A percentile compares a stretch with the other conserved stretches of the same genome.
Evolutionary conservation across 345 rosid species (phyloP).

Genomic region (Brassica rapa): DNA sequence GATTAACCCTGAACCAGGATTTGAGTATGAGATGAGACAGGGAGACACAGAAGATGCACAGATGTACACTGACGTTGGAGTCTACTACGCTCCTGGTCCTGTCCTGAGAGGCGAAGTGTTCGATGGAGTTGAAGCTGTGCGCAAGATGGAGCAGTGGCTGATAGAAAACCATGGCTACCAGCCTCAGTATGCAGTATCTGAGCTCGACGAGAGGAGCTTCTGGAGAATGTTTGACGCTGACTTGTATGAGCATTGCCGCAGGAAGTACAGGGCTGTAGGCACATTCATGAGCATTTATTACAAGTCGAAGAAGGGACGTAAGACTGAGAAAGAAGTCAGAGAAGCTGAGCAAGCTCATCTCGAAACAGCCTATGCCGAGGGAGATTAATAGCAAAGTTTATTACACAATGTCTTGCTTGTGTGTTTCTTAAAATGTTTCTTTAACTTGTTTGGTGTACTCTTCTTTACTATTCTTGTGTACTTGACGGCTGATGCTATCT

Average conservation of each 20-base stretch:
- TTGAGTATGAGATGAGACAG: too few relatives aligned
- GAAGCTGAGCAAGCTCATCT: constrained; percentile 82
- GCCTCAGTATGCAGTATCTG: constrained; percentile 89
- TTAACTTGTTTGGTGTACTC: too few relatives aligned
- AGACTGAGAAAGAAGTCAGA: constrained; percentile 91
- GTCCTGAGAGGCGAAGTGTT: constrained; percentile 84
- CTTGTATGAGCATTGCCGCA: constrained; percentile 72
- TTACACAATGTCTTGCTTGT: not conserved
- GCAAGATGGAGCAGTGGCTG: constrained; percentile 49
- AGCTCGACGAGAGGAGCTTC: constrained; percentile 71
- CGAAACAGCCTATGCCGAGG: constrained; percentile 44
- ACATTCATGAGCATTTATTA: constrained; percentile 92
- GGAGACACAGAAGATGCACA: constrained; percentile 44
- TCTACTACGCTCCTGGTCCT: constrained; percentile 83
- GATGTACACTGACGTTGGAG: constrained; percentile 91
- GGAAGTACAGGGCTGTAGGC: constrained; percentile 76
- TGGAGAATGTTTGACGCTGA: constrained; percentile 92
- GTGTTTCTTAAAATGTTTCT: not conserved
- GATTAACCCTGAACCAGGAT: too few relatives aligned
- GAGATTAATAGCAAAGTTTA: not conserved
- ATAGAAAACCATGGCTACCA: constrained; percentile 81
- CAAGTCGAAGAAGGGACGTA: constrained; percentile 91
- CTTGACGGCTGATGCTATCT: too few relatives aligned
- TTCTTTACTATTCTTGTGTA: too few relatives aligned
- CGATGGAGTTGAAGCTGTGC: constrained; percentile 65